Conservation (phyloP, 139 green algal species). For the Protoeuglena noctilucae region DNA sequence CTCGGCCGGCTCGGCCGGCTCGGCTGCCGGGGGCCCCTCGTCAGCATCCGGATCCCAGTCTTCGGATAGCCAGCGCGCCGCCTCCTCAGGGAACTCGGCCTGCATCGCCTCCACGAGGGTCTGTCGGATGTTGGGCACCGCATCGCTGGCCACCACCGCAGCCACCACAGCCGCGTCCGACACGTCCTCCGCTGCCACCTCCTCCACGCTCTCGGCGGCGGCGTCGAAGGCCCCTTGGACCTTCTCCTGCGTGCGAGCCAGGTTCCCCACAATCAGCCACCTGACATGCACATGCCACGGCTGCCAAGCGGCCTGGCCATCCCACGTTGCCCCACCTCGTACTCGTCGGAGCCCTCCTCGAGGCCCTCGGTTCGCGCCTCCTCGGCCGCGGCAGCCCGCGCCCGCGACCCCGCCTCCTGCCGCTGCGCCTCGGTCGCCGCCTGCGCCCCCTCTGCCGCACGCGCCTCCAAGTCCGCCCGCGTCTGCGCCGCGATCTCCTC, state of each 20-base stretch:
- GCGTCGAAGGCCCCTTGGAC: not conserved
- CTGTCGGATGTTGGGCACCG: too few species aligned
- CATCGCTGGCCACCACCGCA: not conserved
- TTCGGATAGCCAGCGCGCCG: too few species aligned
- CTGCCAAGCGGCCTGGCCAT: too few species aligned
- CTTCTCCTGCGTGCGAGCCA: too few species aligned
- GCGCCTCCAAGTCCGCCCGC: conserved; percentile 19
- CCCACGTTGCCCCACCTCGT: not conserved
- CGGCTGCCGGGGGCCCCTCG: too few species aligned
- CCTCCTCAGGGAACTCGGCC: too few species aligned
- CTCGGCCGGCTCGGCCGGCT: too few species aligned
- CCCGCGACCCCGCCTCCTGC: conserved; percentile 5
- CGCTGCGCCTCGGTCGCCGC: conserved; percentile 6
- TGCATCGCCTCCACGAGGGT: not conserved
- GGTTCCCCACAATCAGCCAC: too few species aligned
- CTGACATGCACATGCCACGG: not conserved
- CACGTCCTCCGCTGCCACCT: not conserved
- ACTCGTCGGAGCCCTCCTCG: not conserved
- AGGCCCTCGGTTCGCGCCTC: not conserved
- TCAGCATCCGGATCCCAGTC: too few species aligned
- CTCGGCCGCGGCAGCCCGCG: not conserved
- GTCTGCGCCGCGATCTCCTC: conserved; percentile 21
- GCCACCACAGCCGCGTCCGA: not conserved
- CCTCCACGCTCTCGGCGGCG: not conserved
- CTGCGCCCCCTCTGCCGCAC: conserved; percentile 10